Conservation (phyloP, 208 protist genomes). For the Leishmania tropica region DNA sequence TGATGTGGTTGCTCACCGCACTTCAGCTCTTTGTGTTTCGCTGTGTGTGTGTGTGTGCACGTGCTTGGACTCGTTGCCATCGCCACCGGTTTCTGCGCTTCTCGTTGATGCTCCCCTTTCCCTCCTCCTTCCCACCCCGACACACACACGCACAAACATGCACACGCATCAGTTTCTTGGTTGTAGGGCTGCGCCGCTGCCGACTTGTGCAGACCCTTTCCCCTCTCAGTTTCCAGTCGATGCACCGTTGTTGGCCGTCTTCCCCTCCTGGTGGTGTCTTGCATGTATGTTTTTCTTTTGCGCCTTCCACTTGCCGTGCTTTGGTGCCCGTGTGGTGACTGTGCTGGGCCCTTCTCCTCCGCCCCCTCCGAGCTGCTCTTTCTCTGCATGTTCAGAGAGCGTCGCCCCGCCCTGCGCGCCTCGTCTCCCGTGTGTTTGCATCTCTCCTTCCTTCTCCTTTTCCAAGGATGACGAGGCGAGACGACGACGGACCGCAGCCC, state of each 20-base stretch:
- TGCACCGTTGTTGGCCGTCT: no score
- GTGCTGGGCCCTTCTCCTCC: not conserved
- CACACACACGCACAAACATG: not conserved
- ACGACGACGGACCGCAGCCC: no score
- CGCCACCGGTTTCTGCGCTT: not conserved
- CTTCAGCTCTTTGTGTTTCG: not conserved
- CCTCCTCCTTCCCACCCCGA: no score
- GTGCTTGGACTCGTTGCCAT: not conserved
- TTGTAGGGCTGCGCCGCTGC: not conserved
- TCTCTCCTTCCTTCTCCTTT: no score
- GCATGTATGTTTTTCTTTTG: not conserved
- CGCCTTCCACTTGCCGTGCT: not conserved
- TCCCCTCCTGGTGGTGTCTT: not conserved
- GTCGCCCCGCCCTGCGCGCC: no score
- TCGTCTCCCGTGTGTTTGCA: no score
- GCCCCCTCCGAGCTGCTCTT: no score
- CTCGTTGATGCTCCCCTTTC: not conserved
- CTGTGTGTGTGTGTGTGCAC: not conserved
- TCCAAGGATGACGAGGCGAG: no score
- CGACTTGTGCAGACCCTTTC: not conserved
- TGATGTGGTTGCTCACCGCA: not conserved
- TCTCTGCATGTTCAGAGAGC: no score
- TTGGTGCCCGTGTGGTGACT: not conserved
- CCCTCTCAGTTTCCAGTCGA: not conserved
- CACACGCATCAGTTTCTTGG: not conserved